Conservation (phyloP, 2,329 filamentous ascomycete species). For the Xylaria sp. region DNA sequence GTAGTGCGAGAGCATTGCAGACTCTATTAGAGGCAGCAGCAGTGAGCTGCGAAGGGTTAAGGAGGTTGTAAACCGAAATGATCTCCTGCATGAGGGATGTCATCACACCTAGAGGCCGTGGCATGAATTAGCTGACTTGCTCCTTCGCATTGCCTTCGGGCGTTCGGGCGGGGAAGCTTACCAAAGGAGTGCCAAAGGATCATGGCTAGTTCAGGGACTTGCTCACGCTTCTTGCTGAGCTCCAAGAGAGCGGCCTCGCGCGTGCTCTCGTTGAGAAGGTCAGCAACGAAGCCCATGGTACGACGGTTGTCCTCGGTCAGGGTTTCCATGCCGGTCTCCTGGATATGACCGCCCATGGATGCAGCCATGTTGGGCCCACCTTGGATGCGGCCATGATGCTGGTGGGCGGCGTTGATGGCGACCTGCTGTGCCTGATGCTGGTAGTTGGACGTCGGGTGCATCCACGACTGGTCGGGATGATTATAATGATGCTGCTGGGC, state of each 20-base stretch:
- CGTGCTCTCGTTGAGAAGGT: slow-evolving; percentile 86
- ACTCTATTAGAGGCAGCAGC: slow-evolving; percentile 97
- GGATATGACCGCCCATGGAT: slow-evolving; percentile 60
- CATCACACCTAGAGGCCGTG: slow-evolving; percentile 80
- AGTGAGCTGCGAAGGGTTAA: slow-evolving; percentile 96
- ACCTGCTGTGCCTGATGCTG: slow-evolving; percentile 66
- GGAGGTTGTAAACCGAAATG: slow-evolving; percentile 95
- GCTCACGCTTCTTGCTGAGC: slow-evolving; percentile 97
- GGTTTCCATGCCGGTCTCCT: slow-evolving; percentile 70
- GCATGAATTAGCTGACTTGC: slow-evolving; percentile 23
- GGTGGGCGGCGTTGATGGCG: slow-evolving; percentile 64
- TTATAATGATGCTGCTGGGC: slow-evolving; percentile 74
- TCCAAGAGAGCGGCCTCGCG: slow-evolving; percentile 92
- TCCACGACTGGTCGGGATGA: slow-evolving; percentile 72
- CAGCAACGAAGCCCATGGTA: slow-evolving; percentile 92
- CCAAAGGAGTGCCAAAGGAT: slow-evolving; percentile 99
- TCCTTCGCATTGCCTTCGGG: neutral
- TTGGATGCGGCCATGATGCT: slow-evolving; percentile 79
- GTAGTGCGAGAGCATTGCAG: slow-evolving; percentile 93
- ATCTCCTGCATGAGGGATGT: slow-evolving; percentile 97
- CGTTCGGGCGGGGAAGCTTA: slow-evolving; percentile 56
- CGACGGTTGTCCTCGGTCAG: slow-evolving; percentile 90
- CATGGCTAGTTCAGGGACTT: slow-evolving; percentile 93
- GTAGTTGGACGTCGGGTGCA: slow-evolving; percentile 72
- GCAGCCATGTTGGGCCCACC: slow-evolving; percentile 65